A percentile compares a stretch with the other conserved stretches of the same genome.
Evolutionary conservation across 2,329 filamentous ascomycete genomes (phyloP).

Genomic region (Penicillium thymicola): DNA sequence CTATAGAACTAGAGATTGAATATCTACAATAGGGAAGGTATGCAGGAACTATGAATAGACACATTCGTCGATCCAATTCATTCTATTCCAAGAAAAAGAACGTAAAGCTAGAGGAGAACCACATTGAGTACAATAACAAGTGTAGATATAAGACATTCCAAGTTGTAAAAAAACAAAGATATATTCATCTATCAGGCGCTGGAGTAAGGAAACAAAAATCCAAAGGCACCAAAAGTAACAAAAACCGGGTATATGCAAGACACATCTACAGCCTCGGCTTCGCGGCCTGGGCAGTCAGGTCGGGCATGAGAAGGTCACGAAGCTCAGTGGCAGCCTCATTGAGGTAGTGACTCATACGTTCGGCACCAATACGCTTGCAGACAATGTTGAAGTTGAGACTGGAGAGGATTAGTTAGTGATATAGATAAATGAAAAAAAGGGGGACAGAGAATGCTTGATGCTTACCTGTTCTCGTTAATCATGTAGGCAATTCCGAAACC

Average conservation of each 20-base stretch:
- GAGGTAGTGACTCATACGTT: slow-evolving; percentile 93
- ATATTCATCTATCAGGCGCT: slow-evolving; percentile 9
- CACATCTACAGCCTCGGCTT: slow-evolving; percentile 78
- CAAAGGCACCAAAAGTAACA: background rate
- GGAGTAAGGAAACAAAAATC: background rate
- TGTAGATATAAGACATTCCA: background rate
- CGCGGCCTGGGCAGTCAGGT: slow-evolving; percentile 61
- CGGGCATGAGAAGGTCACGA: slow-evolving; percentile 78
- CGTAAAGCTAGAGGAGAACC: background rate
- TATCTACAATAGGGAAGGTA: too few species aligned
- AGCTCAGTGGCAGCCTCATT: slow-evolving; percentile 91
- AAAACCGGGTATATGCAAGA: slow-evolving; percentile 10
- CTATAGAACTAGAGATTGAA: background rate
- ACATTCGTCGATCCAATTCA: background rate
- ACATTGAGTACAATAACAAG: background rate
- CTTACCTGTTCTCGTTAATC: slow-evolving; percentile 96
- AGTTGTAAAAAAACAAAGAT: slow-evolving; percentile 1
- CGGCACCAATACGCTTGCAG: slow-evolving; percentile 83
- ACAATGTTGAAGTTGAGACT: slow-evolving; percentile 98
- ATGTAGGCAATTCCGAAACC: slow-evolving; percentile 99
- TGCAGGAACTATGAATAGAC: background rate
- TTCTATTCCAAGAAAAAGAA: background rate
- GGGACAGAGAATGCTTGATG: background rate
- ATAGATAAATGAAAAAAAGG: background rate
- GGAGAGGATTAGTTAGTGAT: slow-evolving; percentile 12